phyloP scores from a whole-genome alignment of 306 rosid species.

The Prinsepia uniflora region DNA sequence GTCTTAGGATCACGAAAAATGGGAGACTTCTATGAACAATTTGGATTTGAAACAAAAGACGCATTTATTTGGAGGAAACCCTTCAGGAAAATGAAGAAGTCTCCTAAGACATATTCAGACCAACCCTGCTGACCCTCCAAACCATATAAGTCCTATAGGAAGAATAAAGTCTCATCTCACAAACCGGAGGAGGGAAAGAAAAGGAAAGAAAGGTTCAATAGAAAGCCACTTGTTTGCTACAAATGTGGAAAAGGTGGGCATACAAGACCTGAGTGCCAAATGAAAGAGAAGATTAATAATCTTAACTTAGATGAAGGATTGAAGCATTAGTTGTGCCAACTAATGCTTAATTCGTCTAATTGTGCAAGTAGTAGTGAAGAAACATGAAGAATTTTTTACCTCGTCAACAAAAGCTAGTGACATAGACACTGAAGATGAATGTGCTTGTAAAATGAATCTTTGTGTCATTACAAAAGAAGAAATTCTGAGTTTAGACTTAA shows the following conservation, averaged over 20 bases:
- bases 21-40: neutral
- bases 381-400: neutral
- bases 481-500: neutral
- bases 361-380: neutral
- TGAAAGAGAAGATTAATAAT: neutral
- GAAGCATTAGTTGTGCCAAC: neutral
- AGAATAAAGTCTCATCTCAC: neutral
- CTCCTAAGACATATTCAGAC: neutral
- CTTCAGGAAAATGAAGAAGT: too few species aligned
- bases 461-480: neutral
- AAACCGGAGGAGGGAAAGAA: neutral
- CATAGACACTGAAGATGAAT: accelerated
- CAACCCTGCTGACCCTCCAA: neutral
- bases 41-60: neutral
- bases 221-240: neutral
- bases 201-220: neutral
- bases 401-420: neutral
- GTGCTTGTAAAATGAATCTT: too few species aligned
- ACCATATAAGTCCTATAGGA: neutral
- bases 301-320: neutral
- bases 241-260: neutral
- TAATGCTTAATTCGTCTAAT: neutral
- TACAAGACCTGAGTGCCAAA: neutral
- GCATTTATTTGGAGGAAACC: neutral
- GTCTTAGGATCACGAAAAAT: neutral